These are phyloP conservation scores for Fagopyrum homotropicum DNA, from an alignment of 148 eudicot genomes.

Conservation along the genomic window DNA sequence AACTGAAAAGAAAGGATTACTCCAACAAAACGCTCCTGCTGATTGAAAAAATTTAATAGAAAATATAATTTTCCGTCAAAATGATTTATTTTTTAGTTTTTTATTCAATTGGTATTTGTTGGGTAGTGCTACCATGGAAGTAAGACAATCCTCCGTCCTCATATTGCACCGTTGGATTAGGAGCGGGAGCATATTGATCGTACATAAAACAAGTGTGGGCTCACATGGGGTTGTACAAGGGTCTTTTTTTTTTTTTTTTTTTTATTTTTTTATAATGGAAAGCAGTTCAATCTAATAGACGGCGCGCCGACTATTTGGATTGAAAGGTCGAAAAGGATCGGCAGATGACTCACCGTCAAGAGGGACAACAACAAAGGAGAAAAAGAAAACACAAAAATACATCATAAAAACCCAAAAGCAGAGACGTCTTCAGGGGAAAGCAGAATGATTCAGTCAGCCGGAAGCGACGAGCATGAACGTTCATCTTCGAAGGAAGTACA, in stretches of 20 bases:
- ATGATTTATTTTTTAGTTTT: neutral
- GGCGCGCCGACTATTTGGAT: too few relatives aligned
- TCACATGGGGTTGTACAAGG: neutral
- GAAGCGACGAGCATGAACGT: too few relatives aligned
- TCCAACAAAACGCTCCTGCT: slow-evolving; percentile 6
- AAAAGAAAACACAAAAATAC: too few relatives aligned
- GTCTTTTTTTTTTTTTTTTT: neutral
- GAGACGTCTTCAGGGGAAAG: too few relatives aligned
- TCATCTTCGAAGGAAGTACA: too few relatives aligned
- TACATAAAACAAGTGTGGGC: neutral
- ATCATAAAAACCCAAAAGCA: too few relatives aligned
- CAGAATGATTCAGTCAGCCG: too few relatives aligned
- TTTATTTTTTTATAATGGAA: neutral
- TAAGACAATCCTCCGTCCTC: neutral
- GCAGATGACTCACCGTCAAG: too few relatives aligned
- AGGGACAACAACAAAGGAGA: too few relatives aligned
- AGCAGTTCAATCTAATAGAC: too few relatives aligned
- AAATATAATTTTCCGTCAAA: neutral
- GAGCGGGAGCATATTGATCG: neutral
- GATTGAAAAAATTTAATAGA: neutral
- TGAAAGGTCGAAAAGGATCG: too few relatives aligned
- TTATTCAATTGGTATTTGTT: neutral
- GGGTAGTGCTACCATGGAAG: neutral
- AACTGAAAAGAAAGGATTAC: slow-evolving; percentile 11
- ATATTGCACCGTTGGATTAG: neutral